Conservation (phyloP, 768 basidiomycete genomes). For the Agaricus sinodeliciosus region DNA sequence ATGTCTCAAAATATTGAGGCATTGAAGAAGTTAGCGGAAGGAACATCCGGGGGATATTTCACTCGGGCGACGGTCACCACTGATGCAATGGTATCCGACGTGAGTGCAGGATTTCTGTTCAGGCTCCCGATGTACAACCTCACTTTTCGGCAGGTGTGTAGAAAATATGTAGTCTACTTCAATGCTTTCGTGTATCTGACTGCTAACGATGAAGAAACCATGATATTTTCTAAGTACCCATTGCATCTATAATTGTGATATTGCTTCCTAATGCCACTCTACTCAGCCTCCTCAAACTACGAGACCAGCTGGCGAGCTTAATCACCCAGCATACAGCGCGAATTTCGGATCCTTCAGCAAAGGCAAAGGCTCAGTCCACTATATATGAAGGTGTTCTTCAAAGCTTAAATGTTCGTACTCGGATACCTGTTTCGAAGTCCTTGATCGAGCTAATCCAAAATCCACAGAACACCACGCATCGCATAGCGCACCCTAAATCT, state of each 20-base stretch:
- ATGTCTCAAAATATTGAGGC: conserved; percentile 82
- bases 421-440: neutral
- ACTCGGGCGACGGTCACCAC: conserved; percentile 57
- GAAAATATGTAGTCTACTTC: conserved; percentile 76
- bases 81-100: conserved; percentile 59
- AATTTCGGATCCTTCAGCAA: conserved; percentile 51
- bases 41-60: conserved; percentile 55
- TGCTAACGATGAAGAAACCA: conserved; percentile 83
- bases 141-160: conserved; percentile 47
- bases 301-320: conserved; percentile 76
- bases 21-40: conserved; percentile 78
- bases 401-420: conserved; percentile 59
- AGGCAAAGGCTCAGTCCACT: conserved; percentile 61
- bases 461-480: conserved; percentile 54
- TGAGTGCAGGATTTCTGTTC: conserved; percentile 23
- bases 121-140: neutral
- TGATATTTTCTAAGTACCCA: conserved; percentile 91
- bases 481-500: conserved; percentile 74
- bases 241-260: neutral
- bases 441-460: neutral
- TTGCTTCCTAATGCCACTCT: conserved; percentile 4
- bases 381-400: conserved; percentile 76
- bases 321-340: conserved; percentile 68
- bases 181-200: conserved; percentile 77
- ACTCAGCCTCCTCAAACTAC: conserved; percentile 71